Percentiles rank a stretch among this genome's conserved stretches.
phyloP scores from a whole-genome alignment of 176 grass and related monocot species.

The Aegilops sharonensis region DNA sequence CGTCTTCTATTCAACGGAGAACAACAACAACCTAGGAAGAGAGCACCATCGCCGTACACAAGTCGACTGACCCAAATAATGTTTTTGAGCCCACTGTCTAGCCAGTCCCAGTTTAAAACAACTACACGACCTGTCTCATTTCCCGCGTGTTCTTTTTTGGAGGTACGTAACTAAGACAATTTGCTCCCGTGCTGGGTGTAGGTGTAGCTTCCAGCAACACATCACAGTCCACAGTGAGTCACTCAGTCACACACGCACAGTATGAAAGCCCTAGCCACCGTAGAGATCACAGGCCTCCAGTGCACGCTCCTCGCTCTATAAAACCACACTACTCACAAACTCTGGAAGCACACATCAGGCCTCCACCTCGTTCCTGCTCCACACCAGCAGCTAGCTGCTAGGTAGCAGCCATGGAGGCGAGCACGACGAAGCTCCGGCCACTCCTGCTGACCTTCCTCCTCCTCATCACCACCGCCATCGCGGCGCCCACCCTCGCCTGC shows the following conservation, averaged over 20 bases:
- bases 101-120: too few relatives aligned
- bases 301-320: conserved; percentile 26
- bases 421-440: conserved; percentile 31
- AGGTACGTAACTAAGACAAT: too few relatives aligned
- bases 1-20: too few relatives aligned
- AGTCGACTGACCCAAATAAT: too few relatives aligned
- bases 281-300: conserved; percentile 7
- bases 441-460: conserved; percentile 62
- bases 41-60: too few relatives aligned
- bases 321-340: conserved; percentile 1
- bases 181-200: too few relatives aligned
- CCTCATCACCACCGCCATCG: conserved; percentile 56
- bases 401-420: conserved; percentile 50
- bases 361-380: background rate
- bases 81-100: too few relatives aligned
- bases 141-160: too few relatives aligned
- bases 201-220: too few relatives aligned
- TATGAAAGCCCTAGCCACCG: background rate
- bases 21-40: too few relatives aligned
- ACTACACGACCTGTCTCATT: too few relatives aligned
- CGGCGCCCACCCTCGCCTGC: conserved; percentile 48
- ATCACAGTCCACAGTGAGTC: too few relatives aligned
- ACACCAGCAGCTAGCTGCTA: background rate
- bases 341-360: conserved; percentile 33
- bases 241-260: background rate